Evolutionary conservation across 1,284 basidiomycete genomes (phyloP).

Genomic region (Ganoderma lingzhi): DNA sequence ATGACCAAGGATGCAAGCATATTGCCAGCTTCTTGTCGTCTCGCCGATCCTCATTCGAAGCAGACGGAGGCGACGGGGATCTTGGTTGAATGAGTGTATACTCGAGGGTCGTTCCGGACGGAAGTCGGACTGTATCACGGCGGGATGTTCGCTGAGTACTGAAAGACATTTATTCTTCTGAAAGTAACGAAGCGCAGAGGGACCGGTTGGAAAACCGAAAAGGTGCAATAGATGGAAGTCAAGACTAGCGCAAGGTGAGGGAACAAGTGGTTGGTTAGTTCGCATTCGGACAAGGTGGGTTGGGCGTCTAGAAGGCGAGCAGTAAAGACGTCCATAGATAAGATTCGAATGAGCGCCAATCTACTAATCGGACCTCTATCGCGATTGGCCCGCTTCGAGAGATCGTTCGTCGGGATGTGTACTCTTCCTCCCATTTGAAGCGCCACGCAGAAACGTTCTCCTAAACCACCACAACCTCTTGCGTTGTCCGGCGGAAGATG

Average conservation of each 20-base stretch:
- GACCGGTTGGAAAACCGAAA: background rate
- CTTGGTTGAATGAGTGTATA: slow-evolving; percentile 16
- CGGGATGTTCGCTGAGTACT: background rate
- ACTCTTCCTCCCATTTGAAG: slow-evolving; percentile 5
- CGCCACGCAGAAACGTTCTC: background rate
- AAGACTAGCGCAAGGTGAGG: background rate
- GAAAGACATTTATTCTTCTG: background rate
- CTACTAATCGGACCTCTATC: slow-evolving; percentile 15
- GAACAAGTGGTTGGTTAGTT: background rate
- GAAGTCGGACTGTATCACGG: slow-evolving; percentile 15
- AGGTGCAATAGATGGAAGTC: background rate
- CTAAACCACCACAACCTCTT: slow-evolving; percentile 8
- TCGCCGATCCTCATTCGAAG: background rate
- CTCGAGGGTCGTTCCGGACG: slow-evolving; percentile 26
- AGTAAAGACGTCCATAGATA: slow-evolving; percentile 6
- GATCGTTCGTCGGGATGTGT: slow-evolving; percentile 9
- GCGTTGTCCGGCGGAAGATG: slow-evolving; percentile 8
- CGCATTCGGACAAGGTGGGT: too few species aligned
- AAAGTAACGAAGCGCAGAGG: background rate
- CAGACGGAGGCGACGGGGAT: background rate
- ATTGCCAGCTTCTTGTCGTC: slow-evolving; percentile 57
- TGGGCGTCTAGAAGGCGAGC: background rate
- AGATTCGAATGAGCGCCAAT: slow-evolving; percentile 21
- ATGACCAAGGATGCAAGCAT: slow-evolving; percentile 81
- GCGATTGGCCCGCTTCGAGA: slow-evolving; percentile 20